phyloP scores from a whole-genome alignment of 2,329 filamentous ascomycete species.

The Penicillium hesseltinei region DNA sequence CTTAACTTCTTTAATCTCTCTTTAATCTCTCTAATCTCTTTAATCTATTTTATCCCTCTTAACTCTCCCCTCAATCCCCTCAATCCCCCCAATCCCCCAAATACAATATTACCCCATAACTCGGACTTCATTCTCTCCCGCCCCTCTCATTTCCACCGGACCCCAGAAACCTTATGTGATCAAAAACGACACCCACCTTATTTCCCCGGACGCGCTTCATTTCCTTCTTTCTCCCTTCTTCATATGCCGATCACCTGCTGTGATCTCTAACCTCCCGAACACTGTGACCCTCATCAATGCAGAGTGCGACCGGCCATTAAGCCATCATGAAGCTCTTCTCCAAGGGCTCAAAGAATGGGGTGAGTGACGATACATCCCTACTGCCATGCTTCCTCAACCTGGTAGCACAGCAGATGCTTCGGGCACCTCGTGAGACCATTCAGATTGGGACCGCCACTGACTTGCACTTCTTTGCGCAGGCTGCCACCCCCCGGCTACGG shows the following conservation, averaged over 20 bases:
- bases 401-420: constrained; percentile 19
- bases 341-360: constrained; percentile 41
- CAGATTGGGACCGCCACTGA: constrained; percentile 19
- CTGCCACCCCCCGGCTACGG: constrained; percentile 47
- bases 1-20: constrained; percentile 12
- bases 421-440: constrained; percentile 15
- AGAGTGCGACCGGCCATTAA: constrained; percentile 22
- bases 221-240: background rate
- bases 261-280: background rate
- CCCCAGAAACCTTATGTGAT: constrained; percentile 17
- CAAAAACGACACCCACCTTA: background rate
- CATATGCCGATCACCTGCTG: background rate
- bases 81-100: too few relatives aligned
- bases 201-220: constrained; percentile 7
- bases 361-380: constrained; percentile 21
- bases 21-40: constrained; percentile 1
- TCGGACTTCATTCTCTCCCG: constrained; percentile 18
- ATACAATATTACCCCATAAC: background rate
- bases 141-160: constrained; percentile 17
- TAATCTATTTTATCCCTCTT: background rate
- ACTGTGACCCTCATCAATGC: constrained; percentile 26
- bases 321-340: constrained; percentile 43
- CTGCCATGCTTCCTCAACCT: constrained; percentile 12
- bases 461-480: constrained; percentile 34
- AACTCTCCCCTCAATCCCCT: background rate